Evolutionary conservation across 257 asterid species (phyloP).

Genomic region (Ligustrum vulgare): DNA sequence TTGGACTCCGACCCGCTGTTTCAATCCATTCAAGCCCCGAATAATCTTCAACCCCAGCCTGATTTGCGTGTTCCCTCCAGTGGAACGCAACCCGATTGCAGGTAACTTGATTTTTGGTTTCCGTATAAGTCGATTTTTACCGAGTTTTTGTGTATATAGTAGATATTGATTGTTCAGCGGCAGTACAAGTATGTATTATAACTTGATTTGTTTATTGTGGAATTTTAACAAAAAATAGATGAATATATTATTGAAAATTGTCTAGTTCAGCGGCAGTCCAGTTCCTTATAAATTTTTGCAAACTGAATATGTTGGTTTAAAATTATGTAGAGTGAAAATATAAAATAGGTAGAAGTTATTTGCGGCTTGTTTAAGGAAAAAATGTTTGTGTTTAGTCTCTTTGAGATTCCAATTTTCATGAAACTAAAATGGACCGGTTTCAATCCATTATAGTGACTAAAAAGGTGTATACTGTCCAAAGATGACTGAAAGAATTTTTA

Average conservation of each 20-base stretch:
- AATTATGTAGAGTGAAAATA: neutral
- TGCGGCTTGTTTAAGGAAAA: neutral
- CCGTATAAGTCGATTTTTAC: neutral
- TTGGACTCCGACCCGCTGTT: conserved; percentile 45
- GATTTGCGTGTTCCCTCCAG: conserved; percentile 36
- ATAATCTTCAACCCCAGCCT: conserved; percentile 47
- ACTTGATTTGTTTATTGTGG: neutral
- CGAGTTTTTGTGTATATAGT: neutral
- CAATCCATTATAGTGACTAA: too few relatives aligned
- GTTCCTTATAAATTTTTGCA: too few relatives aligned
- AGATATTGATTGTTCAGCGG: neutral
- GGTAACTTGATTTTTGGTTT: conserved; percentile 28
- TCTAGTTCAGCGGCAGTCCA: too few relatives aligned
- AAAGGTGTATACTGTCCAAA: neutral
- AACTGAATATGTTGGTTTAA: neutral
- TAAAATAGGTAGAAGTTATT: neutral
- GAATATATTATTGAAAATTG: neutral
- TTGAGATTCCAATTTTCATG: neutral
- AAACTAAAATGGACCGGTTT: neutral
- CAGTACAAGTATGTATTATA: neutral
- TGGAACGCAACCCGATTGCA: conserved; percentile 51
- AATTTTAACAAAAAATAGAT: neutral
- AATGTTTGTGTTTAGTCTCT: neutral
- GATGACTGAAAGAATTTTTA: neutral
- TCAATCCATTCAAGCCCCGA: conserved; percentile 50